phyloP scores from a whole-genome alignment of 148 eudicot genomes.

The Cornus suecica region DNA sequence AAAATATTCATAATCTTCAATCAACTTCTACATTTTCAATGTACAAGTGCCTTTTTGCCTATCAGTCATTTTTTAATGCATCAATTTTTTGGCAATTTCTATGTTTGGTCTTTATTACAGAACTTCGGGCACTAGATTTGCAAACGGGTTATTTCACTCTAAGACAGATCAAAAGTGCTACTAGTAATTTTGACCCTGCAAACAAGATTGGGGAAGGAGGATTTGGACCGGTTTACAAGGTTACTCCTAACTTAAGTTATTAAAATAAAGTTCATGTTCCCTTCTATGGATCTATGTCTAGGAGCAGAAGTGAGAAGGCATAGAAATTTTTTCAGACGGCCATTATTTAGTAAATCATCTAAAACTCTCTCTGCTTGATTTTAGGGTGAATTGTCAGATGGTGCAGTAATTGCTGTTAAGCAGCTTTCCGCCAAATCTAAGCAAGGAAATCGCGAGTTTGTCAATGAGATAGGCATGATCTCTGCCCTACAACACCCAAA shows the following conservation, averaged over 20 bases:
- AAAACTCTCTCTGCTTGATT: too few relatives aligned
- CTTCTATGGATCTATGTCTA: not conserved
- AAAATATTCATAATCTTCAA: too few relatives aligned
- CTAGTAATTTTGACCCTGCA: too few relatives aligned
- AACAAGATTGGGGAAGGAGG: too few relatives aligned
- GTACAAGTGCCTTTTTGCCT: not conserved
- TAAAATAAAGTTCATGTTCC: not conserved
- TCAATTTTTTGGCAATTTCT: not conserved
- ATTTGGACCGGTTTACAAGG: too few relatives aligned
- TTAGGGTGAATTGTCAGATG: too few relatives aligned
- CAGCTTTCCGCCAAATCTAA: constrained; percentile 12
- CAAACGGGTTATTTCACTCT: too few relatives aligned
- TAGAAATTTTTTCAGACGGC: not conserved
- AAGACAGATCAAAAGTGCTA: too few relatives aligned
- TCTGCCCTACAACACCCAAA: constrained; percentile 17
- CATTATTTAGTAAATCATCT: too few relatives aligned
- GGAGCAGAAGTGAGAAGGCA: not conserved
- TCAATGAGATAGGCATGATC: constrained; percentile 19
- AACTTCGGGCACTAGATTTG: constrained; percentile 34
- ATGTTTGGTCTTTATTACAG: constrained; percentile 15
- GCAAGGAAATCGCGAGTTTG: constrained; percentile 14
- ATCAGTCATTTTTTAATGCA: not conserved
- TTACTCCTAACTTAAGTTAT: constrained; percentile 9
- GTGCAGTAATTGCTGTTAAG: constrained; percentile 14
- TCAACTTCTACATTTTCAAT: too few relatives aligned